Percentiles rank a stretch among this genome's conserved stretches.
Evolutionary conservation across 257 asterid genomes (phyloP).

Genomic region (Ballota nigra): DNA sequence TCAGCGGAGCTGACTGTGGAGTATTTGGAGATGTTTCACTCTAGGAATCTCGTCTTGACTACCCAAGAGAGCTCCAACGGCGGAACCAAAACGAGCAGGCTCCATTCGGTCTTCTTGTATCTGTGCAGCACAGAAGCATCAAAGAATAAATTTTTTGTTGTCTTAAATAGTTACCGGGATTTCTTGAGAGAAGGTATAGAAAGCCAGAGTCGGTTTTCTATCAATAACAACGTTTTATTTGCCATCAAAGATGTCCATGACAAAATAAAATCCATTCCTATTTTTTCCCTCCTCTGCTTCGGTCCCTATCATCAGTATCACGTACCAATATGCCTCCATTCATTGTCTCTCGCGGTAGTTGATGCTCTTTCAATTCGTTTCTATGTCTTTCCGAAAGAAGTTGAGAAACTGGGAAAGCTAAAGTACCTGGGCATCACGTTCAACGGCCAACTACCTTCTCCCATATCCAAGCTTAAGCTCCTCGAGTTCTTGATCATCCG

Average conservation of each 20-base stretch:
- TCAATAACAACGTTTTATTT: not conserved
- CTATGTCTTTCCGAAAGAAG: not conserved
- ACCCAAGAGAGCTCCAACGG: not conserved
- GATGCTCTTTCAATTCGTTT: not conserved
- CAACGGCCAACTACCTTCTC: not conserved
- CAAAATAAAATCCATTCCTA: not conserved
- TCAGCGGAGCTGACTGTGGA: no score
- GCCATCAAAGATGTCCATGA: not conserved
- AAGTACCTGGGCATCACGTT: not conserved
- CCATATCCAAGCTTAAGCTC: not conserved
- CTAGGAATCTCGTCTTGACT: no score
- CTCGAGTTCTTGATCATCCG: not conserved
- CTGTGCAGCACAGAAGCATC: not conserved
- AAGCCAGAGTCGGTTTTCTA: not conserved
- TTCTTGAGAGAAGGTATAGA: not conserved
- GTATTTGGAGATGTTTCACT: no score
- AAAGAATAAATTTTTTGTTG: not conserved
- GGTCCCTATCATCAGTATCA: conserved; percentile 11
- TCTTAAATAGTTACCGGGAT: not conserved
- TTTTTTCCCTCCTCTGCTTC: conserved; percentile 5
- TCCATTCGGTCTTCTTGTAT: conserved; percentile 3
- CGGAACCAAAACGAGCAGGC: not conserved
- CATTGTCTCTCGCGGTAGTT: not conserved
- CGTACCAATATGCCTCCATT: not conserved
- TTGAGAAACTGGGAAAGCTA: not conserved